Base-by-base conservation (phyloP, 257 asterid species). In the Nemophila menziesii region DNA sequence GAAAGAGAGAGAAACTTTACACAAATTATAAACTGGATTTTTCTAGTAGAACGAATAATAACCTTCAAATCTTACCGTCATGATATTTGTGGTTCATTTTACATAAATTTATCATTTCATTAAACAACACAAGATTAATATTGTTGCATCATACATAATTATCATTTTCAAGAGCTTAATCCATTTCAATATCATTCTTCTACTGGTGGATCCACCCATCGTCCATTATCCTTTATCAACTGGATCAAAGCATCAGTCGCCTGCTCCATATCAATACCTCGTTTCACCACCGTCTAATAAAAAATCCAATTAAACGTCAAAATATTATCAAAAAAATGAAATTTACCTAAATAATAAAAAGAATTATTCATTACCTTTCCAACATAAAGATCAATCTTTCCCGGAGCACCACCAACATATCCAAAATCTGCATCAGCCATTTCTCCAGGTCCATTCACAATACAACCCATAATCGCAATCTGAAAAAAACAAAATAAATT, bases 351-450 rank as follows among this genome's bases (percentile, higher is more conserved):
- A n/a, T n/a, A n/a, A n/a, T n/a, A 22, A 18, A 26, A 15, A 39
- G n/a, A 47, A 14, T 22, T 15, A 15, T 29, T 9, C 18, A 18
- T 45, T 76, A 89, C 98, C 96, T 90, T 90, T 23, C 96, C 99
- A 18, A 90, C 96, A 20, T 82, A 90, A 41, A 90, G 99, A 65
- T 90, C 99, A 24, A 90, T 90, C 74, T 90, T 90, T 55, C 99
- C 99, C 36, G 99, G 99, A 23, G 96, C 92, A 47, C 99, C 99
- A 9, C 96, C 99, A 23, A 90, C 99, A 37, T 90, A 90, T 26
- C 99, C 99, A 58, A 90, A 90, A 72, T 90, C 96, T 15, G 99
- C 99, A 63, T 90, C 99, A 8, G 96, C 99, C 99, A 90, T 90
- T 68, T 90, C 99, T 62, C 99, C 99, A 0, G 96, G 99, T 39